These are phyloP conservation scores for Backusella circina DNA, from an alignment of 192 early-diverging fungal genomes.

Conservation along the genomic window DNA sequence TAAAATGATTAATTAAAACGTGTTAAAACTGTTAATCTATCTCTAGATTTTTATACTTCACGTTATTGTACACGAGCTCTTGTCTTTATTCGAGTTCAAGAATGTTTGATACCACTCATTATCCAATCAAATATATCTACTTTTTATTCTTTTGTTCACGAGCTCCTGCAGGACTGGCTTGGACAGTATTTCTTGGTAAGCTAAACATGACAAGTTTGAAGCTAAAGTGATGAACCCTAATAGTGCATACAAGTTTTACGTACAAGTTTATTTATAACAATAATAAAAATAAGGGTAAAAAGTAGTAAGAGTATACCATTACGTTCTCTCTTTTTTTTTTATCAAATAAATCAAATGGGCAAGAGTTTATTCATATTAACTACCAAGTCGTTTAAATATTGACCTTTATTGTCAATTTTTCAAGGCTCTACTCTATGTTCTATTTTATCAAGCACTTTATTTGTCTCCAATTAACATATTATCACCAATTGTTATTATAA, in stretches of 20 bases:
- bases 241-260: neutral
- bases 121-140: neutral
- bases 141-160: conserved; percentile 6
- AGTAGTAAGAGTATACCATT: too few species aligned
- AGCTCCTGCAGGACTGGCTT: conserved; percentile 4
- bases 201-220: neutral
- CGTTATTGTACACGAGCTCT: neutral
- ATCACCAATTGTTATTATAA: neutral
- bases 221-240: neutral
- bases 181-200: neutral
- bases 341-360: neutral
- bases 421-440: neutral
- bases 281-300: neutral
- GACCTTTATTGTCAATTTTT: neutral
- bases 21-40: neutral
- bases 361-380: neutral
- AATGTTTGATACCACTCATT: neutral
- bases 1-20: conserved; percentile 3
- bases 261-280: neutral
- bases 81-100: conserved; percentile 4
- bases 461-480: neutral
- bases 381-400: neutral
- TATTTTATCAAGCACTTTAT: neutral
- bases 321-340: neutral
- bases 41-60: neutral